Conservation (phyloP, 371 early-diverging fungal genomes). For the Capillidium heterosporum region DNA sequence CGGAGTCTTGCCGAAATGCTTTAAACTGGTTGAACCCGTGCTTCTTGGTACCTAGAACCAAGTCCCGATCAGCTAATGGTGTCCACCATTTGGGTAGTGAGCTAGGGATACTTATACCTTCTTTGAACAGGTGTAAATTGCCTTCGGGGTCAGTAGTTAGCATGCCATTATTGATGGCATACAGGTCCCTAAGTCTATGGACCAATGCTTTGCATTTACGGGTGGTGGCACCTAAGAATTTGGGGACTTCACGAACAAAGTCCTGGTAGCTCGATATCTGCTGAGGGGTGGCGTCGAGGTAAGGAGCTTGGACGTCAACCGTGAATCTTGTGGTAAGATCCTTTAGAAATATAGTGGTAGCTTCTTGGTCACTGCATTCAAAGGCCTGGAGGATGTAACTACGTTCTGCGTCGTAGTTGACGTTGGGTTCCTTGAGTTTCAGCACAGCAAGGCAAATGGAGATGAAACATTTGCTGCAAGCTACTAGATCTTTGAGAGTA, state of each 20-base stretch:
- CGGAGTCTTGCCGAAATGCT: slow-evolving; percentile 42
- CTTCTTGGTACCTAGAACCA: slow-evolving; percentile 56
- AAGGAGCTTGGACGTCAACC: slow-evolving; percentile 28
- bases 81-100: slow-evolving; percentile 73
- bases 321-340: background rate
- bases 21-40: slow-evolving; percentile 65
- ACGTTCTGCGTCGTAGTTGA: too few relatives aligned
- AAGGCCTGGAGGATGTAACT: too few relatives aligned
- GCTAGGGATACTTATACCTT: slow-evolving; percentile 16
- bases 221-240: slow-evolving; percentile 52
- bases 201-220: slow-evolving; percentile 52
- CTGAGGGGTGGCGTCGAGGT: slow-evolving; percentile 32
- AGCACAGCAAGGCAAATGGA: background rate
- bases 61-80: slow-evolving; percentile 55
- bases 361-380: background rate
- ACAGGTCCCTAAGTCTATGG: slow-evolving; percentile 52
- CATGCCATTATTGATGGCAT: slow-evolving; percentile 45
- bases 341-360: background rate
- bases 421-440: background rate
- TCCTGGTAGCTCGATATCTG: slow-evolving; percentile 37
- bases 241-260: slow-evolving; percentile 43
- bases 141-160: slow-evolving; percentile 29
- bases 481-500: background rate
- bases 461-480: background rate
- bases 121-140: slow-evolving; percentile 31